Evolutionary conservation across 1,284 basidiomycete species (phyloP), one percentile per base, ranked within the genome.

Genomic region (Leccinum griseonigrum): DNA sequence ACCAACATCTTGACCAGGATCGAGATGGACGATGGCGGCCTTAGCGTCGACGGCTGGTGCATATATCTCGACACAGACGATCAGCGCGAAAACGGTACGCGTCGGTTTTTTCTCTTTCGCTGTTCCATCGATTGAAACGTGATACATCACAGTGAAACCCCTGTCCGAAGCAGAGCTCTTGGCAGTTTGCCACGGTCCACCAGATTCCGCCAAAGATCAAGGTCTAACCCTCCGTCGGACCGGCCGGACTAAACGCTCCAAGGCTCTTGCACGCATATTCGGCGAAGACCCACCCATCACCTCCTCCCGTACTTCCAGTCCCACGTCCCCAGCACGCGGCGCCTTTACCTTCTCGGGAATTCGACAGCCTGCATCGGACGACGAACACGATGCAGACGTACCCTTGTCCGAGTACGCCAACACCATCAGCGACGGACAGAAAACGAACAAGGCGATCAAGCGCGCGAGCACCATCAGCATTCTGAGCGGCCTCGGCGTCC

Each of bases 401-500:
- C 72, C 77, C 34, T 66, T 67, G 26, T 60, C 79, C 43, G 67
- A 68, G 13, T 68, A 70, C 51, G 56, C 53, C 3, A 53, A 22
- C 0, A 22, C 59, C 10, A 60, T 54, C 2, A 26, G 18, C 1
- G 64, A 74, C 4, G 38, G 2, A 11, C 63, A 72, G 40, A 71
- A 65, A 56, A 76, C 74, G 55, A 79, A 81, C 58, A 91, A 87
- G 72, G 87, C 87, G 61, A 90, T 90, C 72, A 96, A 97, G 69
- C 90, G 97, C 34, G 97, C 97, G 0, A 96, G 94, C 70, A 94
- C 94, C 0, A 87, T 98, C 70, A 97, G 94, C 72, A 88, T 99
- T 67, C 89, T 99, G 75, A 96, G 93, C 53, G 95, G 94, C 0
- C 83, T 98, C 3, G 94, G 94, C 32, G 92, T 95, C 11, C 85